Evolutionary conservation across 2,329 filamentous ascomycete species (phyloP).

Genomic region (Microsporum canis): DNA sequence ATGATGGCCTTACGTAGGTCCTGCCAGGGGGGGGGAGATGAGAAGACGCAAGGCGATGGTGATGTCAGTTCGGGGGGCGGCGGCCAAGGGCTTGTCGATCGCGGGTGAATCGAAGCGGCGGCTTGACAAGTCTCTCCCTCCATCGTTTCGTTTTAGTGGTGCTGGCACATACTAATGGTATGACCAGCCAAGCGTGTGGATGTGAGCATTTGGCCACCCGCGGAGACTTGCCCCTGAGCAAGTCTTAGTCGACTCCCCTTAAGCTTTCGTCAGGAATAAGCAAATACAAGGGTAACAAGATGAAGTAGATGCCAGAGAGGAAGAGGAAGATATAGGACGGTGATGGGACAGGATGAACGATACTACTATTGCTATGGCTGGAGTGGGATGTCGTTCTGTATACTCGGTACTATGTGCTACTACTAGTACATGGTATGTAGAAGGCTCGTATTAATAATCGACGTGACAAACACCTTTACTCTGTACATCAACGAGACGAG

Average conservation of each 20-base stretch:
- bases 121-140: neutral
- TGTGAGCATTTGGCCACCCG: neutral
- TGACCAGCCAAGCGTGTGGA: too few species aligned
- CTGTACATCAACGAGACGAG: too few species aligned
- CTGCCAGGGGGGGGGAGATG: neutral
- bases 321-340: too few species aligned
- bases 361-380: too few species aligned
- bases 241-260: neutral
- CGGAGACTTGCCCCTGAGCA: neutral
- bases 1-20: neutral
- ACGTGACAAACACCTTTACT: neutral
- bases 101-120: neutral
- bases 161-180: neutral
- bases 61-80: neutral
- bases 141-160: neutral
- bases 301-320: too few species aligned
- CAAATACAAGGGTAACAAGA: too few species aligned
- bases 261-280: too few species aligned
- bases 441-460: neutral
- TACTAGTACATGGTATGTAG: neutral
- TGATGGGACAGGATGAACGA: too few species aligned
- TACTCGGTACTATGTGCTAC: too few species aligned
- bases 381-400: too few species aligned
- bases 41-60: neutral
- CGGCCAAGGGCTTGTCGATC: constrained; percentile 2